Evolutionary conservation across 2,329 filamentous ascomycete genomes (phyloP).

Genomic region (Colletotrichum melonis): DNA sequence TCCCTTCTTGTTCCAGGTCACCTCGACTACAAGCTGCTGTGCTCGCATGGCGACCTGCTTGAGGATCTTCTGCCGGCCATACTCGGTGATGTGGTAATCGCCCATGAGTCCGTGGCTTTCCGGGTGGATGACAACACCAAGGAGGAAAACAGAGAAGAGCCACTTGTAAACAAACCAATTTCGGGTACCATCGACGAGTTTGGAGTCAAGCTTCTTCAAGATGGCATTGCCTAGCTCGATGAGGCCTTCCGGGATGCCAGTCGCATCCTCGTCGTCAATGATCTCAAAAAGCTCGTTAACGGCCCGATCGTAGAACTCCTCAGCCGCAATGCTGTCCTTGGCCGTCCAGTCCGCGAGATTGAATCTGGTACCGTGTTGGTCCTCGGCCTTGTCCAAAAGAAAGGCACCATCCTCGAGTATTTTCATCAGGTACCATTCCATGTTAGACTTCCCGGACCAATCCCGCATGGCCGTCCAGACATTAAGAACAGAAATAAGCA

Average conservation of each 20-base stretch:
- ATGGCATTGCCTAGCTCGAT: conserved; percentile 88
- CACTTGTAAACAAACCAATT: conserved; percentile 90
- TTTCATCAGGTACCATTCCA: conserved; percentile 96
- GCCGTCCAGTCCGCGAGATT: conserved; percentile 79
- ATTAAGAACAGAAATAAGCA: conserved; percentile 86
- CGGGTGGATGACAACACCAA: conserved; percentile 86
- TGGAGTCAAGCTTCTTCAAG: conserved; percentile 78
- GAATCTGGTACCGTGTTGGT: conserved; percentile 77
- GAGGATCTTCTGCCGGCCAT: conserved; percentile 84
- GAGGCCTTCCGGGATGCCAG: conserved; percentile 87
- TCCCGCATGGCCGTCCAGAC: conserved; percentile 88
- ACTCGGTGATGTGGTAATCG: conserved; percentile 92
- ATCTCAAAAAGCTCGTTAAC: conserved; percentile 86
- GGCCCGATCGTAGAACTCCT: conserved; percentile 89
- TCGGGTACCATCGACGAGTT: conserved; percentile 79
- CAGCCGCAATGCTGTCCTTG: conserved; percentile 83
- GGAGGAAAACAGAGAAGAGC: conserved; percentile 89
- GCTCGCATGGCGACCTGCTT: conserved; percentile 84
- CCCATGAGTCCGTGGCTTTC: conserved; percentile 85
- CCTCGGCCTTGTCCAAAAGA: conserved; percentile 85
- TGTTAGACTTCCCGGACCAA: conserved; percentile 89
- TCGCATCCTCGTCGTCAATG: conserved; percentile 84
- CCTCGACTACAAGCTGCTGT: conserved; percentile 82
- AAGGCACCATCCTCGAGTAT: conserved; percentile 94
- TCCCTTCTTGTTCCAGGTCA: conserved; percentile 75